These are phyloP conservation scores for Kodamaea hsintzibuensis DNA, from an alignment of 805 yeast species.

Conservation along the genomic window DNA sequence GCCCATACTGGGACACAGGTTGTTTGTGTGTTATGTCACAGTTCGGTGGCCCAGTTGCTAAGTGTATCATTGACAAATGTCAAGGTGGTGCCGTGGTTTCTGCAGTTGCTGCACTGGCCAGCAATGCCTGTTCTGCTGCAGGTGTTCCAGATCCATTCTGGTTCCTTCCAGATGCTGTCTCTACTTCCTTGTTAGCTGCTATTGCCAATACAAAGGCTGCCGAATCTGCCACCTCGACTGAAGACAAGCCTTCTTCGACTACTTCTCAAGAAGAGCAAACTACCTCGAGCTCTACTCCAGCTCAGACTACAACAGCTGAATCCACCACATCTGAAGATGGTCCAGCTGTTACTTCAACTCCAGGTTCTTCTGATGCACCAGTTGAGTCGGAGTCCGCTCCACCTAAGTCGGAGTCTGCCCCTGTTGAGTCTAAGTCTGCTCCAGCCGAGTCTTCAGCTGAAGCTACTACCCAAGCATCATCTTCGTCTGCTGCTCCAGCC, in stretches of 20 bases:
- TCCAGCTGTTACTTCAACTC: slow-evolving; percentile 3
- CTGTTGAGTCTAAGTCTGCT: slow-evolving; percentile 7
- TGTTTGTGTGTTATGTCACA: slow-evolving; percentile 45
- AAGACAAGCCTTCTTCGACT: slow-evolving; percentile 8
- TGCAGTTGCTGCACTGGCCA: slow-evolving; percentile 30
- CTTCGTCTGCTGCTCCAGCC: slow-evolving; percentile 4
- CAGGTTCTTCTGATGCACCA: slow-evolving; percentile 4
- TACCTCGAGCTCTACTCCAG: slow-evolving; percentile 4
- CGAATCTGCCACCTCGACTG: slow-evolving; percentile 12
- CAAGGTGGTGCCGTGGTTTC: slow-evolving; percentile 30
- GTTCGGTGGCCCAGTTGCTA: slow-evolving; percentile 34
- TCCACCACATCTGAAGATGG: slow-evolving; percentile 6
- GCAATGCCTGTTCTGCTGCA: slow-evolving; percentile 33
- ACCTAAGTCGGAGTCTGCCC: not conserved
- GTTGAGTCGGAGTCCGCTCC: not conserved
- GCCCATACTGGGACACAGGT: slow-evolving; percentile 50
- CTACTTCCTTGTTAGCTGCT: slow-evolving; percentile 28
- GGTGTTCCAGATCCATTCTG: slow-evolving; percentile 38
- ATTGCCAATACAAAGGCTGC: slow-evolving; percentile 17
- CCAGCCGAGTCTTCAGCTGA: slow-evolving; percentile 11
- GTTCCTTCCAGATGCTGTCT: slow-evolving; percentile 25
- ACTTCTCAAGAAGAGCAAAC: slow-evolving; percentile 3
- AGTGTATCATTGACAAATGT: slow-evolving; percentile 30
- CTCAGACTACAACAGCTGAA: slow-evolving; percentile 2
- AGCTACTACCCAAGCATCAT: slow-evolving; percentile 1